Percentiles rank a stretch among this genome's conserved stretches.
These are phyloP conservation scores for Metschnikowia shivogae DNA, from an alignment of 805 yeast species.

Conservation along the genomic window DNA sequence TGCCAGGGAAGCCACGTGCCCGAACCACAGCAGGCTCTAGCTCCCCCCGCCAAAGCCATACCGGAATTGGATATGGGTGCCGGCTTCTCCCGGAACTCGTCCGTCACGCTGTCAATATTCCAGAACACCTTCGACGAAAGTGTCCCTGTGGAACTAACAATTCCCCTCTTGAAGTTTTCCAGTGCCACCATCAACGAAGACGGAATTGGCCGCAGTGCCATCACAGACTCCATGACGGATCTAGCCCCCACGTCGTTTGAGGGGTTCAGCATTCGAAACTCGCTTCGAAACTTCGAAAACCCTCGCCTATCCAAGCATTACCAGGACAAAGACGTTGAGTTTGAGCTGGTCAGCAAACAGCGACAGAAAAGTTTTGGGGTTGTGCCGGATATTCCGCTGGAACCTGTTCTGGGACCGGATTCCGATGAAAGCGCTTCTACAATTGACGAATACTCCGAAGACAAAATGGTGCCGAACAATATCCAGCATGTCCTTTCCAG, in stretches of 20 bases:
- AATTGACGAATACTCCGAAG: conserved; percentile 5
- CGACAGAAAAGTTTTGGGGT: conserved; percentile 18
- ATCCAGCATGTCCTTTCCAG: conserved; percentile 1
- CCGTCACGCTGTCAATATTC: conserved; percentile 12
- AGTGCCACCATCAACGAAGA: conserved; percentile 10
- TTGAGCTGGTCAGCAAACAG: not conserved
- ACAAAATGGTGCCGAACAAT: not conserved
- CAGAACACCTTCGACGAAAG: conserved; percentile 6
- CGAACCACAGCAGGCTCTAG: too few species aligned
- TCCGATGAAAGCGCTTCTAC: conserved; percentile 10
- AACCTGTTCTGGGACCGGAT: conserved; percentile 10
- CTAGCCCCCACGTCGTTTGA: conserved; percentile 14
- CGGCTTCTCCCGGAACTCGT: conserved; percentile 12
- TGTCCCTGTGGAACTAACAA: conserved; percentile 13
- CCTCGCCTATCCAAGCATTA: conserved; percentile 18
- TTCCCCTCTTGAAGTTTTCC: conserved; percentile 14
- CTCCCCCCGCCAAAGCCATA: too few species aligned
- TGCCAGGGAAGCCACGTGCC: too few species aligned
- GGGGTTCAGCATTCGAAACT: conserved; percentile 6
- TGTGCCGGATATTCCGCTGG: conserved; percentile 4
- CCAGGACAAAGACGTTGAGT: conserved; percentile 6
- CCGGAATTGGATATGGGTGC: not conserved
- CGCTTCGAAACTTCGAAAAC: conserved; percentile 12
- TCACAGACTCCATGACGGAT: conserved; percentile 14
- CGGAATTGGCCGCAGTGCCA: conserved; percentile 4